phyloP scores from a whole-genome alignment of 441 rosid genomes.

The Aleurites moluccanus region DNA sequence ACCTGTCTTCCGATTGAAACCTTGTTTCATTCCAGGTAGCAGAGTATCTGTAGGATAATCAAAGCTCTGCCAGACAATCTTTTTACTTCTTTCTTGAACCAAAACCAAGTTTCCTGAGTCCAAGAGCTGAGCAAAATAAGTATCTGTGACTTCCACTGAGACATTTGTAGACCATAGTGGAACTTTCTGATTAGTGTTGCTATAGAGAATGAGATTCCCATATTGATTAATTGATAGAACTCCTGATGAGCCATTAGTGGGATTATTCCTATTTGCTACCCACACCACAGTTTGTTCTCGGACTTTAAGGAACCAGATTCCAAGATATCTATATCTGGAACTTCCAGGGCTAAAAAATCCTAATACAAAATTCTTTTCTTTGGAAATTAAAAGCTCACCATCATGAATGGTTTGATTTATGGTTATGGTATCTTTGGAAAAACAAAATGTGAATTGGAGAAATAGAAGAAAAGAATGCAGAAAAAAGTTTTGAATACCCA shows the following conservation, averaged over 20 bases:
- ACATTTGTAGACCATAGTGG: slow-evolving; percentile 31
- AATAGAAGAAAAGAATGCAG: slow-evolving; percentile 20
- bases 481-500: background rate
- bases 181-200: background rate
- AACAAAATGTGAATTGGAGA: slow-evolving; percentile 3
- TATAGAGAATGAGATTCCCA: slow-evolving; percentile 12
- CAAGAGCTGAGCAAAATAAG: slow-evolving; percentile 18
- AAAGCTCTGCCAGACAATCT: slow-evolving; percentile 24
- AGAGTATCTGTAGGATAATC: slow-evolving; percentile 14
- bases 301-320: slow-evolving; percentile 29
- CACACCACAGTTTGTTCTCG: slow-evolving; percentile 18
- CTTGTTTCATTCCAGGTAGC: slow-evolving; percentile 17
- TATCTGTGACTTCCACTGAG: background rate
- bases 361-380: slow-evolving; percentile 4
- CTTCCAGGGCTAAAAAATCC: slow-evolving; percentile 20
- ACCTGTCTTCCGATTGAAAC: slow-evolving; percentile 9
- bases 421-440: slow-evolving; percentile 19
- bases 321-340: slow-evolving; percentile 5
- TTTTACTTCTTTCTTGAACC: background rate
- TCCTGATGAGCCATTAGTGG: slow-evolving; percentile 21
- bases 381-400: slow-evolving; percentile 30
- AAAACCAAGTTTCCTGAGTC: slow-evolving; percentile 34
- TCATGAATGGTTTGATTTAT: slow-evolving; percentile 16
- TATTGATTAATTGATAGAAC: background rate
- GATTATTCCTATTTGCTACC: slow-evolving; percentile 28